These are phyloP conservation scores for Neurospora pannonica DNA, from an alignment of 495 filamentous ascomycete species.

Conservation along the genomic window DNA sequence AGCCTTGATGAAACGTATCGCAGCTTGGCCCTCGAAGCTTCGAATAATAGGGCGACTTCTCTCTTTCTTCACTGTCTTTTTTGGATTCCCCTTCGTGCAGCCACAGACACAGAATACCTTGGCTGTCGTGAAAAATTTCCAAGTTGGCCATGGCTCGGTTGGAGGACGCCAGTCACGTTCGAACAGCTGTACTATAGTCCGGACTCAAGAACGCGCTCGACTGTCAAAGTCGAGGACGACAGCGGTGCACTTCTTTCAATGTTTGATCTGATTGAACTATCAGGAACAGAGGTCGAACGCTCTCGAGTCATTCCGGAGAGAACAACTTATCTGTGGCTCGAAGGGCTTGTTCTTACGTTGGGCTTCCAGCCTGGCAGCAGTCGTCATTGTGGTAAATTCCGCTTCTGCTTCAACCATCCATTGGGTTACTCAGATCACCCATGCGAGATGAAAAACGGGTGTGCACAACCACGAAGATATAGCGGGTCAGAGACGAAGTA, in stretches of 20 bases:
- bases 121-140: neutral
- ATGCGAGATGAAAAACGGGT: neutral
- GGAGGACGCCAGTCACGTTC: neutral
- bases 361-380: neutral
- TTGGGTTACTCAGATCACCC: neutral
- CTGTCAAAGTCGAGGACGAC: neutral
- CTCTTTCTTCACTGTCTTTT: neutral
- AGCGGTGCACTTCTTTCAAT: neutral
- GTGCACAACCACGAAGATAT: no score
- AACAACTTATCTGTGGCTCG: neutral
- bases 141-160: neutral
- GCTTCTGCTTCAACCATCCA: neutral
- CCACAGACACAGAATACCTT: neutral
- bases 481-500: no score
- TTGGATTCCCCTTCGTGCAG: neutral
- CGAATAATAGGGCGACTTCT: no score
- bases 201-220: no score
- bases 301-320: neutral
- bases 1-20: no score
- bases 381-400: fast-evolving
- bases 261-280: neutral
- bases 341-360: neutral
- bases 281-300: neutral
- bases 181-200: no score
- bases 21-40: no score